Evolutionary conservation across 495 filamentous ascomycete genomes (phyloP), one percentile per base, ranked within the genome.

Genomic region (Xylaria intraflava): DNA sequence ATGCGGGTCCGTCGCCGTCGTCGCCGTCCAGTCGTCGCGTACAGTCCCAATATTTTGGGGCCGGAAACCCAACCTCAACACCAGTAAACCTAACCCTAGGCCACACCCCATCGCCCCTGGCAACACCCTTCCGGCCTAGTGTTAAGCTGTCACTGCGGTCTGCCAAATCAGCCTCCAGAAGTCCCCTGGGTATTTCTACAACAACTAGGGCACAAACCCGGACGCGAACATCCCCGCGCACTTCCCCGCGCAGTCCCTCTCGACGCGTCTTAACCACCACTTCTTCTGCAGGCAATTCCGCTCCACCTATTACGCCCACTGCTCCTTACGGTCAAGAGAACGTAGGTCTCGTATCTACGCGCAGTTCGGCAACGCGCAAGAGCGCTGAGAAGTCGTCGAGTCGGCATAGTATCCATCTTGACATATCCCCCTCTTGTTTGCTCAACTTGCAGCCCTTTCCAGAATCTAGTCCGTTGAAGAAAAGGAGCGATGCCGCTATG

Each of bases 401-500:
- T 54, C 62, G 69, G 49, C 65, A 79, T 59, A 76, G 66, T 58
- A 58, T 75, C 72, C 58, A 72, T 58, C 59, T 81, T 61, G 71
- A 79, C 59, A 57, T 73, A 58, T 60, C 72, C 49, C 72, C 73
- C 47, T 66, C 80, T 54, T 67, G 80, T 48, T 64, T 78, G 65
- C 55, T 72, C 59, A 49, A 69, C 52, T 42, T 80, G 49, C 64
- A 74, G n/a, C 73, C 72, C 58, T 66, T 78, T 36, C 54, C 71
- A 22, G 75, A 77, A 29, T 56, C 86, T 26, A 96, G 92, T 65
- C 93, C 93, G 0, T 71, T 98, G 40, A 97, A 97, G 72, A 82
- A 97, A 71, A 82, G 94, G 44, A 94, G 83, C 60, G 93, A 98
- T 68, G 85, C 87, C 6, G 85, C 86, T 12, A 93, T 95, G 87